Evolutionary conservation across 1,284 basidiomycete species (phyloP), one percentile per base, ranked within the genome.

Genomic region (Takashimella koratensis): DNA sequence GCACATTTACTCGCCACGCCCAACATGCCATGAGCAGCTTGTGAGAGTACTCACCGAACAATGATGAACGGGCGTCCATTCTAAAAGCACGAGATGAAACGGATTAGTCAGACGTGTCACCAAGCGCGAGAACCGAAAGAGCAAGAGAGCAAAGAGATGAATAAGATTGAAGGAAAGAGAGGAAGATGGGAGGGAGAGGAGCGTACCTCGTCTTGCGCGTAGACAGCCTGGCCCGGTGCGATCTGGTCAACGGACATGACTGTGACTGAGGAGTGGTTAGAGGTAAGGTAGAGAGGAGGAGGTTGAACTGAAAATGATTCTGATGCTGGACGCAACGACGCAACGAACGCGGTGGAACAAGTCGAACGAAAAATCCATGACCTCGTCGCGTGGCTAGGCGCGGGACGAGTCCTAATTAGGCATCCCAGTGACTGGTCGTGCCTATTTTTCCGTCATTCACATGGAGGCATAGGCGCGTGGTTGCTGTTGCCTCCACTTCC

Each of bases 41-140:
- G 11, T 20, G 24, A 13, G 19, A 16, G 27, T 19, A 43, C 69
- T 20, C 51, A 75, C 73, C 75, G 84, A 56, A 97, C 83, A 76
- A 98, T 95, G 75, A 98, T 97, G 77, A 98, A 98, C 23, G 95
- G 95, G 46, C 93, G 82, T 45, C 94, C 93, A 77, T 94, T 96
- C 90, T 95, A 63, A 8, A 8, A n/a, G n/a, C n/a, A n/a, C n/a
- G n/a, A n/a, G n/a, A n/a, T n/a, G n/a, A n/a, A n/a, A n/a, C n/a
- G n/a, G n/a, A n/a, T n/a, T n/a, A n/a, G n/a, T n/a, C n/a, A n/a
- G n/a, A n/a, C n/a, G n/a, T n/a, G n/a, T n/a, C n/a, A n/a, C n/a
- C n/a, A n/a, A n/a, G n/a, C n/a, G n/a, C n/a, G n/a, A n/a, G n/a
- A n/a, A n/a, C n/a, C n/a, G n/a, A n/a, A n/a, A n/a, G n/a, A n/a